Evolutionary conservation across 768 basidiomycete genomes (phyloP), one percentile per base, ranked within the genome.

Genomic region (Termitomyces sp.): DNA sequence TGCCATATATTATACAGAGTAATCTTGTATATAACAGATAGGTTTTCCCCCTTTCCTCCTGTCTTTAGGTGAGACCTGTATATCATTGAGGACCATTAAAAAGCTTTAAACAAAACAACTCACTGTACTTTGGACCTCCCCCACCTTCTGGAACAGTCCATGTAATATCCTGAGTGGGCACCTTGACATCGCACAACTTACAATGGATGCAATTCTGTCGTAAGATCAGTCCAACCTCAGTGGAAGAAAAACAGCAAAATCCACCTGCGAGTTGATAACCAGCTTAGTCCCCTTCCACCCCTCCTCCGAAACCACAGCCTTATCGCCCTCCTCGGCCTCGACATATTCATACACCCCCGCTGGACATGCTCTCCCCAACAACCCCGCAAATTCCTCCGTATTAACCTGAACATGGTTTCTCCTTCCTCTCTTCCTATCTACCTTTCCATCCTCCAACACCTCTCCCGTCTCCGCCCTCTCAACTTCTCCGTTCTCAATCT

Each of bases 261-360:
- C n/a, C 58, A 91, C 90, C 79, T 98, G 96, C 2, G 93, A 90
- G 72, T 99, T 99, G 68, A 98, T 99, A 26, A 98, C 89, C 54
- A 99, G 77, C 73, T 90, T 91, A 71, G 89, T 92, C 7, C 94
- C 92, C 26, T 79, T 79, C 79, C 87, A 92, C 0, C 84, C 85
- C 48, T 82, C 83, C 24, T 71, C 69, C 36, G 72, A n/a, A n/a
- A n/a, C 61, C 18, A 65, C 65, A 40, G 43, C 63, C 56, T 62
- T 61, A 35, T 62, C 65, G 16, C 63, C 63, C 63, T 67, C 76
- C 61, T 88, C 86, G 18, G 80, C 87, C 32, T 90, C 83, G 3
- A 95, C 87, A 67, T 99, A 99, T 73, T 99, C 96, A 70, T 99
- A 99, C 42, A 98, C 96, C 4, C 86, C 92, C 0, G 97, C 96